Base-by-base conservation (phyloP, 495 filamentous ascomycete genomes). In the Thermothielavioides terrestris region DNA sequence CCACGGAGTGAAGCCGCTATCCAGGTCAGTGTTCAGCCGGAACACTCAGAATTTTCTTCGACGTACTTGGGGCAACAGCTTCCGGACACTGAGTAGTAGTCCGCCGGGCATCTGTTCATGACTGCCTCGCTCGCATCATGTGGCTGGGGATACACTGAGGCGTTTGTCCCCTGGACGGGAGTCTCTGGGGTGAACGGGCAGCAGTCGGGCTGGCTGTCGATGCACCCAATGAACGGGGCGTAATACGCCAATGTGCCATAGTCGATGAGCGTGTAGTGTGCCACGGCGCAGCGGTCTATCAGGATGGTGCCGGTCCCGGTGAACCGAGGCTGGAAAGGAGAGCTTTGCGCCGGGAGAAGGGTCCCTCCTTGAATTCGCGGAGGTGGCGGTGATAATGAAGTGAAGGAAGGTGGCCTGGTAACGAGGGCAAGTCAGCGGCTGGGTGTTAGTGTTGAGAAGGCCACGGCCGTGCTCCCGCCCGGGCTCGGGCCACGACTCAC, bases 31-130 rank as follows among this genome's bases (percentile, higher is more conserved):
- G 20, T 27, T 39, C 20, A 23, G 22, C 12, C 3, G 12, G 3
- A 25, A 15, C 18, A 31, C 31, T 6, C 4, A 23, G 15, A 23
- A 4, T 27, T 10, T 12, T 14, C 1, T 26, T 4, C 17, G 15
- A 28, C 52, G 1, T 52, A 61, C 60, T 25, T 58, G 10, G 60
- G 60, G 31, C 58, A 63, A 25, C 60, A 63, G n/a, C 42, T 31
- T 6, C 50, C 53, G 30, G 50, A 54, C 3, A 54, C 34, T 1
- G 55, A 43, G 15, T 53, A 52, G 25, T 61, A 63, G 42, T 53
- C 58, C 2, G 25, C 14, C 15, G 60, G 45, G 43, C 60, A 63
- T 9, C 14, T 46, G 2, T 41, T 49, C 30, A 55, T 6, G 1
- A 27, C 21, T 0, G 48, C 55, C 18, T 55, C 54, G 10, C 42